phyloP scores from a whole-genome alignment of 805 yeast species.

The Kuraishia capsulata region DNA sequence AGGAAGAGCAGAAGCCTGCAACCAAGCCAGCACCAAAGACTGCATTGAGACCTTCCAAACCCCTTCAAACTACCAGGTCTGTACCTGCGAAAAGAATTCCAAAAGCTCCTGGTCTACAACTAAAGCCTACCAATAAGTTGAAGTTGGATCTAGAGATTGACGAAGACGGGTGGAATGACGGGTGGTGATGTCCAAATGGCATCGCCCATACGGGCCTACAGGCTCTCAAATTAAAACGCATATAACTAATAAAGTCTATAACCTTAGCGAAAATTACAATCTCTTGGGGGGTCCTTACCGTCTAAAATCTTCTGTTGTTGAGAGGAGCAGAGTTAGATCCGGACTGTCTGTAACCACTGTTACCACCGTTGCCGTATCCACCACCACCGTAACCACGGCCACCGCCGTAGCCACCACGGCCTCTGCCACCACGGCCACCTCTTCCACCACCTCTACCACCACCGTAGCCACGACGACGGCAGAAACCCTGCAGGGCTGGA shows the following conservation, averaged over 20 bases:
- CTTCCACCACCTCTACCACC: conserved; percentile 48
- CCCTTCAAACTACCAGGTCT: neutral
- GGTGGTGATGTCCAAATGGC: conserved; percentile 26
- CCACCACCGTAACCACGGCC: conserved; percentile 30
- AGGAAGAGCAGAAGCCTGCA: conserved; percentile 3
- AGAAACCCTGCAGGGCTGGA: conserved; percentile 66
- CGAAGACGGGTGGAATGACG: conserved; percentile 37
- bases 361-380: conserved; percentile 13
- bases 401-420: conserved; percentile 36
- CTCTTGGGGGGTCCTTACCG: neutral
- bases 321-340: conserved; percentile 43
- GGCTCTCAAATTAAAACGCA: too few relatives aligned
- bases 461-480: conserved; percentile 61
- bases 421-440: conserved; percentile 41
- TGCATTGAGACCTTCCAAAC: too few relatives aligned
- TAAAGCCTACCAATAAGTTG: conserved; percentile 19
- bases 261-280: too few relatives aligned
- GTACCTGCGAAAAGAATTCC: neutral
- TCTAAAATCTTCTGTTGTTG: conserved; percentile 32
- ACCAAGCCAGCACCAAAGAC: neutral
- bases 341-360: conserved; percentile 25
- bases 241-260: too few relatives aligned
- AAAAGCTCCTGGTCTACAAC: conserved; percentile 7
- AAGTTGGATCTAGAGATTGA: conserved; percentile 22
- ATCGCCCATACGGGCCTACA: too few relatives aligned